Percentiles rank a stretch among this genome's conserved stretches.
Conservation (phyloP, 257 asterid species). For the Thymus mandschuricus region DNA sequence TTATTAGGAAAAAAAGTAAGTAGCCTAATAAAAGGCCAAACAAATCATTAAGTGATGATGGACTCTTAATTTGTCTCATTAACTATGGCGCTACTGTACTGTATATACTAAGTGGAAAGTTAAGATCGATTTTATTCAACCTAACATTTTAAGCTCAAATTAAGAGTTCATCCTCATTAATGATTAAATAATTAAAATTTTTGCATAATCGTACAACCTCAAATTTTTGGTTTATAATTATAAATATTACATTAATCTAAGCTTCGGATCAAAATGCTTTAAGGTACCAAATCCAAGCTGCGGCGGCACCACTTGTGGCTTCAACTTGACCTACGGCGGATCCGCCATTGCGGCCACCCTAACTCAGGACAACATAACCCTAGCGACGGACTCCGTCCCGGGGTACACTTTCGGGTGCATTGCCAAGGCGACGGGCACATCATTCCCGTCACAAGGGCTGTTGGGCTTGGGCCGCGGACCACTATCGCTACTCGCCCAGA, state of each 20-base stretch:
- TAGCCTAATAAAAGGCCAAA: too few relatives aligned
- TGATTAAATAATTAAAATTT: too few relatives aligned
- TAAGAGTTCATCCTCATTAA: too few relatives aligned
- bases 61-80: too few relatives aligned
- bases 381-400: slow-evolving; percentile 55
- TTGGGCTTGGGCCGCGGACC: slow-evolving; percentile 84
- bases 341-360: slow-evolving; percentile 57
- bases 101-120: too few relatives aligned
- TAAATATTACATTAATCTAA: too few relatives aligned
- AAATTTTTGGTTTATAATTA: too few relatives aligned
- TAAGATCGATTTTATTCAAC: too few relatives aligned
- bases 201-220: too few relatives aligned
- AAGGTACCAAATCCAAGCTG: slow-evolving; percentile 73
- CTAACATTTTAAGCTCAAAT: too few relatives aligned
- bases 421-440: slow-evolving; percentile 51
- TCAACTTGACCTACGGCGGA: slow-evolving; percentile 72
- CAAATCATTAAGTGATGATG: background rate
- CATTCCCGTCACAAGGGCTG: slow-evolving; percentile 73
- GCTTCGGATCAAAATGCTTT: too few relatives aligned
- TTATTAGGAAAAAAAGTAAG: background rate
- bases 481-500: slow-evolving; percentile 61
- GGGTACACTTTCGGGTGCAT: slow-evolving; percentile 77
- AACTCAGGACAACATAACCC: slow-evolving; percentile 57
- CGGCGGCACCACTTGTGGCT: slow-evolving; percentile 51
- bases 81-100: too few relatives aligned